Conservation (phyloP, 345 rosid genomes). For the Ceriops tagal region DNA sequence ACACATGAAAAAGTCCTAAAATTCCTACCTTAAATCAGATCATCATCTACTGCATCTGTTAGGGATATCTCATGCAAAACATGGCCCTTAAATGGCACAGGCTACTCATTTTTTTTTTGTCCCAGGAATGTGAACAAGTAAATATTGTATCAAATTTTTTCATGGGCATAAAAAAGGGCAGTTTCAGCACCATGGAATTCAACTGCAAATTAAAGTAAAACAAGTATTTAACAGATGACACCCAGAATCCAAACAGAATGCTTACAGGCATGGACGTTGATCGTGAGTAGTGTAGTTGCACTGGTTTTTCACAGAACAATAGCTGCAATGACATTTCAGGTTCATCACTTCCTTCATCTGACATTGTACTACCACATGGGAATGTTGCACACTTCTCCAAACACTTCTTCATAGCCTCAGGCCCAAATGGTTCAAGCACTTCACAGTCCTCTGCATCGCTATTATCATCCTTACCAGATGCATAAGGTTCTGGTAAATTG, state of each 20-base stretch:
- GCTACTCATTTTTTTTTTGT: too few species aligned
- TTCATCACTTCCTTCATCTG: conserved; percentile 35
- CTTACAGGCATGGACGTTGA: conserved; percentile 39
- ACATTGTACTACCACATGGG: conserved; percentile 18
- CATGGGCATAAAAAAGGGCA: too few species aligned
- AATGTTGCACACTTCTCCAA: conserved; percentile 27
- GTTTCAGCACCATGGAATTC: too few species aligned
- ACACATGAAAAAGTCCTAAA: too few species aligned
- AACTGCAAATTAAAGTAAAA: too few species aligned
- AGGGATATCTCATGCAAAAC: too few species aligned
- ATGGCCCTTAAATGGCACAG: too few species aligned
- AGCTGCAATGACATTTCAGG: conserved; percentile 29
- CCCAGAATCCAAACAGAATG: background rate
- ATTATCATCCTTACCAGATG: conserved; percentile 38
- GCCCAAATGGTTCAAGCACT: conserved; percentile 19
- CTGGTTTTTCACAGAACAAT: conserved; percentile 33
- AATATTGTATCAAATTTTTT: too few species aligned
- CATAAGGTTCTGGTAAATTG: conserved; percentile 23
- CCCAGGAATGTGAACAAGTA: too few species aligned
- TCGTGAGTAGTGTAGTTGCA: conserved; percentile 1
- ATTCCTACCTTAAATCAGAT: too few species aligned
- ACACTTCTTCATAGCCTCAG: conserved; percentile 21
- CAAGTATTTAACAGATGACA: too few species aligned
- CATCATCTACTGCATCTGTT: too few species aligned
- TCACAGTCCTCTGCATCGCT: conserved; percentile 35